Percentiles rank a stretch among this genome's conserved stretches.
Conservation (phyloP, 169 alveolate genomes). For the Sarcocystis neurona region DNA sequence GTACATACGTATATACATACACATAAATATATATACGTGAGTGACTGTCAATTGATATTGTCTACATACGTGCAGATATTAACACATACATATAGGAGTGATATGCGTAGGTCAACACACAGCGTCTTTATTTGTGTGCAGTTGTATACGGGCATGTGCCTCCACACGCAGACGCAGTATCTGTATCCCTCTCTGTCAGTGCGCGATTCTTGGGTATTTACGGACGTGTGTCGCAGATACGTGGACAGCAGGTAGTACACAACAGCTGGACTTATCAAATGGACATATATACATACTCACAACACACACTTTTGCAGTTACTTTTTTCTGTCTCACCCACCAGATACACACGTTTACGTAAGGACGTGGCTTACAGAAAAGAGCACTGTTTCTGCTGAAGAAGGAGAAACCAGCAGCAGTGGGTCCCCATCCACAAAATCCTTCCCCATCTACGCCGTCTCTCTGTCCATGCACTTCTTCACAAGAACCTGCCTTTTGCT, state of each 20-base stretch:
- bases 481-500: neutral
- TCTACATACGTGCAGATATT: too few species aligned
- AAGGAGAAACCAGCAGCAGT: slow-evolving; percentile 40
- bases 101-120: neutral
- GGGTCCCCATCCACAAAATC: slow-evolving; percentile 8
- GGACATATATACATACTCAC: too few species aligned
- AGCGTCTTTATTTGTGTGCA: neutral
- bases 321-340: too few species aligned
- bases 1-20: too few species aligned
- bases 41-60: too few species aligned
- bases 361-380: slow-evolving; percentile 35
- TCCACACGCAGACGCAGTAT: neutral
- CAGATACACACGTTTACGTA: too few species aligned
- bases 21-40: too few species aligned
- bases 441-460: neutral
- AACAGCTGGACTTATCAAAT: too few species aligned
- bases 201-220: neutral
- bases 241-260: too few species aligned
- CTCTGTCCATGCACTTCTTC: neutral
- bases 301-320: too few species aligned
- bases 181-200: neutral
- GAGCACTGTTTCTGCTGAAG: slow-evolving; percentile 57
- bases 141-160: too few species aligned
- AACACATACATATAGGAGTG: neutral
- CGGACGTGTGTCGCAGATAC: too few species aligned